Base-by-base conservation (phyloP, 2,329 filamentous ascomycete species). In the Sporothrix schenckii region DNA sequence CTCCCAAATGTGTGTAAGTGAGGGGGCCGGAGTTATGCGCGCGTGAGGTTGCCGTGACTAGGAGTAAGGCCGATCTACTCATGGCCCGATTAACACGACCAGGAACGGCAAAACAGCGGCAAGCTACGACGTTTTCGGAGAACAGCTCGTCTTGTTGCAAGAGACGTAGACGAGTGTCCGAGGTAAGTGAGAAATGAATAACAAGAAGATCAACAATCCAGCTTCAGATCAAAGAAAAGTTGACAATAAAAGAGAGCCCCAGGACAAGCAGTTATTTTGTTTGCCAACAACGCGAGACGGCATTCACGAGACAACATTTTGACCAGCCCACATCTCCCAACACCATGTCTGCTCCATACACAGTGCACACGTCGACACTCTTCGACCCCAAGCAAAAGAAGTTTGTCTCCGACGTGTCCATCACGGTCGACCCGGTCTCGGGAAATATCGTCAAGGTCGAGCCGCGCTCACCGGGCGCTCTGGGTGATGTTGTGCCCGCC, bases 331-430 rank as follows among this genome's bases (percentile, higher is more conserved):
- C 44, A 16, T 3, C 16, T 49, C 13, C 10, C 53, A 19, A 9
- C 30, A 60, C 47, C 63, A 66, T 53, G 63, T 27, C 63, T 7
- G 16, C 63, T 27, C 61, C 44, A 4, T 71, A 79, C 21, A 78
- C 76, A 2, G 69, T 86, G 27, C 84, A 86, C 74, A 84, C 84
- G 1, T 81, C 81, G 4, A 76, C 78, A 24, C 77, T 85, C 4
- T 86, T 85, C 74, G 81, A 85, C 70, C 79, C 84, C 0, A 80
- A 79, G 68, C 73, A 77, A 21, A 85, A 83, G 72, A 66, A 72
- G 13, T 83, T 82, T 66, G 68, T 80, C 24, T 72, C 77, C 19
- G 78, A 84, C 73, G 75, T 81, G 10, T 84, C 84, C 0, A 77
- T 86, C 39, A 77, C 78, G 5, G 77, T 85, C 52, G 77, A 83